Percentiles rank a stretch among this genome's conserved stretches.
These are phyloP conservation scores for Fraxinus quadrangulata DNA, from an alignment of 257 asterid genomes.

Conservation along the genomic window DNA sequence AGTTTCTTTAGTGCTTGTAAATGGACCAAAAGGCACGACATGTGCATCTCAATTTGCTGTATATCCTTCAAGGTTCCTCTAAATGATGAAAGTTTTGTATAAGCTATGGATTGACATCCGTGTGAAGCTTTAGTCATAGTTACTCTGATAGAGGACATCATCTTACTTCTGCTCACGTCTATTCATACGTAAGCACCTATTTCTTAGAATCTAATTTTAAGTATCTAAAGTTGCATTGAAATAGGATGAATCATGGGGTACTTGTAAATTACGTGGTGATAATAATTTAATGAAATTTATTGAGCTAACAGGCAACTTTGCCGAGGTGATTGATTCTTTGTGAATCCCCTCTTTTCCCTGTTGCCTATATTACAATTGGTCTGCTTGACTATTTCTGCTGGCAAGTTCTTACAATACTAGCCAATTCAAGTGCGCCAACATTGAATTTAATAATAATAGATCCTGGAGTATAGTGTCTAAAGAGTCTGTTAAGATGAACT, in stretches of 20 bases:
- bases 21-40: background rate
- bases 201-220: background rate
- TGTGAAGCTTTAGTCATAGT: constrained; percentile 46
- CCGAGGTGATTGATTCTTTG: constrained; percentile 26
- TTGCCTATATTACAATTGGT: constrained; percentile 22
- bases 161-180: background rate
- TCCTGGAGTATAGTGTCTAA: background rate
- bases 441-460: background rate
- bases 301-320: constrained; percentile 25
- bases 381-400: constrained; percentile 9
- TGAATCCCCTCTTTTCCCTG: constrained; percentile 32
- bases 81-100: constrained; percentile 31
- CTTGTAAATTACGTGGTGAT: background rate
- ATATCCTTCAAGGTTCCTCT: constrained; percentile 26
- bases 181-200: background rate
- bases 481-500: background rate
- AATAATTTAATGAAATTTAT: background rate
- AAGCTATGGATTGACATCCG: constrained; percentile 39
- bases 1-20: background rate
- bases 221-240: background rate
- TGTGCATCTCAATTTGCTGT: background rate
- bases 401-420: background rate
- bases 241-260: background rate
- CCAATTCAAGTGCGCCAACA: background rate
- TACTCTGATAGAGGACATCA: constrained; percentile 46